phyloP scores from a whole-genome alignment of 176 grass and related monocot genomes.

The Dactylis glomerata region DNA sequence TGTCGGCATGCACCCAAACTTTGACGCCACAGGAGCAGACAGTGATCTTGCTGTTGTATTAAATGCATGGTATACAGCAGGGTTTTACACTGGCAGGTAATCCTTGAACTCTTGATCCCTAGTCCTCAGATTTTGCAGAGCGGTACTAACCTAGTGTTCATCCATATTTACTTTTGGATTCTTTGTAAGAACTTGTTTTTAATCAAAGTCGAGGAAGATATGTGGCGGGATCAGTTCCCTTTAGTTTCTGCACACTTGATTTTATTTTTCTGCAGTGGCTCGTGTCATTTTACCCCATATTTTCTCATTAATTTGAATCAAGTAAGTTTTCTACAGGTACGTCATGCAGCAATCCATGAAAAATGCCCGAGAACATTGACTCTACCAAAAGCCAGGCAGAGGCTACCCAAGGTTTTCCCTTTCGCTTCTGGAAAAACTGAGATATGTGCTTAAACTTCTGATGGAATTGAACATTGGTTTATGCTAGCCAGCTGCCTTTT shows the following conservation, averaged over 20 bases:
- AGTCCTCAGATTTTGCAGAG: neutral
- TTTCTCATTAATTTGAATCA: neutral
- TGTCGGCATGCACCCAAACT: slow-evolving; percentile 29
- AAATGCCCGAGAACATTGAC: slow-evolving; percentile 13
- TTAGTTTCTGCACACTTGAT: neutral
- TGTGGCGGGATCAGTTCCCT: neutral
- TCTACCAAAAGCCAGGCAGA: neutral
- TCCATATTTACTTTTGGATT: neutral
- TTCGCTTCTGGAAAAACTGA: neutral
- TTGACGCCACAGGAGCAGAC: slow-evolving; percentile 29
- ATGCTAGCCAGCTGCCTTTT: neutral
- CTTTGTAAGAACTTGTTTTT: neutral
- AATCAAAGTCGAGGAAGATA: neutral
- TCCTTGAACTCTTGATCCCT: neutral
- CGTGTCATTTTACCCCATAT: neutral
- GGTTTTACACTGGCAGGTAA: slow-evolving; percentile 88
- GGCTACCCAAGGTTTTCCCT: neutral
- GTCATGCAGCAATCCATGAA: slow-evolving; percentile 38
- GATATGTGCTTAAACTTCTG: neutral
- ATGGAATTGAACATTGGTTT: neutral
- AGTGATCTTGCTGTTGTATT: slow-evolving; percentile 64
- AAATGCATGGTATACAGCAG: slow-evolving; percentile 84
- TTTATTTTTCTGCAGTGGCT: neutral
- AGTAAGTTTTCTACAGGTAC: slow-evolving; percentile 38
- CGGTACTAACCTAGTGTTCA: neutral